Conservation (phyloP, 805 yeast species). For the Metschnikowia vanudenii region DNA sequence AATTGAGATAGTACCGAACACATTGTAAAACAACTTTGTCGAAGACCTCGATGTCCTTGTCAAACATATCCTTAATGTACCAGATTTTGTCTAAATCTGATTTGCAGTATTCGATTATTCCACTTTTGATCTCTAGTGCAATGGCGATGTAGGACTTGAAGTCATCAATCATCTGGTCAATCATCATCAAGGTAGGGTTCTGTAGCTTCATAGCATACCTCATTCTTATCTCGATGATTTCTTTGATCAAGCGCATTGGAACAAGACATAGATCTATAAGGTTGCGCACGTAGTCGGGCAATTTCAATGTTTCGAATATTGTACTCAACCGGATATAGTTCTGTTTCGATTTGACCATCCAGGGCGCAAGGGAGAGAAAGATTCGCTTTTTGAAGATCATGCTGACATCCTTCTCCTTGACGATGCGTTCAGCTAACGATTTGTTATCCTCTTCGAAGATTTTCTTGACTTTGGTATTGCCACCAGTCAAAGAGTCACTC, state of each 20-base stretch:
- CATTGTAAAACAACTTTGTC: slow-evolving; percentile 73
- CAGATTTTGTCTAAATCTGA: slow-evolving; percentile 60
- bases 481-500: slow-evolving; percentile 13
- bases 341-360: slow-evolving; percentile 79
- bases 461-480: slow-evolving; percentile 17
- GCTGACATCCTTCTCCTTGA: slow-evolving; percentile 77
- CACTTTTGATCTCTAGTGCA: slow-evolving; percentile 71
- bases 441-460: slow-evolving; percentile 58
- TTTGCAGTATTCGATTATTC: slow-evolving; percentile 57
- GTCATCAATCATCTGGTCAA: slow-evolving; percentile 89
- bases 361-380: slow-evolving; percentile 67
- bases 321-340: slow-evolving; percentile 62
- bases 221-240: slow-evolving; percentile 70
- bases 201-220: slow-evolving; percentile 73
- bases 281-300: slow-evolving; percentile 70
- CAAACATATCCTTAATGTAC: slow-evolving; percentile 66
- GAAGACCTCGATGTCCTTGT: slow-evolving; percentile 47
- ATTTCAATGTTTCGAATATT: slow-evolving; percentile 61
- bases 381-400: slow-evolving; percentile 69
- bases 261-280: slow-evolving; percentile 66
- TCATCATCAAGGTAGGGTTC: slow-evolving; percentile 92
- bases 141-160: slow-evolving; percentile 72
- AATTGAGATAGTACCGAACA: slow-evolving; percentile 64
- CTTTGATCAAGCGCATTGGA: slow-evolving; percentile 78
- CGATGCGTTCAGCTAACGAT: slow-evolving; percentile 76